A percentile compares a stretch with the other conserved stretches of the same genome.
Evolutionary conservation across 2,329 filamentous ascomycete species (phyloP).

Genomic region (Aspergillus fumigatus): DNA sequence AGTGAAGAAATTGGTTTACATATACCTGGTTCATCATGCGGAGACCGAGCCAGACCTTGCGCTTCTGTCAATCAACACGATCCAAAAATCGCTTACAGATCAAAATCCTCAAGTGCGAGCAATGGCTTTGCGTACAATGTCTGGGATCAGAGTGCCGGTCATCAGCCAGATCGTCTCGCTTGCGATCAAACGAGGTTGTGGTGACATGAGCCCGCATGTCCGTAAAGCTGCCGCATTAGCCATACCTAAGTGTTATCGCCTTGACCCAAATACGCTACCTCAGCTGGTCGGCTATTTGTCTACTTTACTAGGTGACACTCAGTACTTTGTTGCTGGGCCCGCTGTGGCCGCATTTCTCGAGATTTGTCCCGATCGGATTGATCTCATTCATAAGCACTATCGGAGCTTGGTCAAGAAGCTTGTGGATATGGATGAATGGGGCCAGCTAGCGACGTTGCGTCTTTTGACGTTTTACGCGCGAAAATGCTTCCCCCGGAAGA

Average conservation of each 20-base stretch:
- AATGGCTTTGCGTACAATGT: constrained; percentile 93
- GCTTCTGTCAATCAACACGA: constrained; percentile 94
- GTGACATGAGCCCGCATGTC: constrained; percentile 92
- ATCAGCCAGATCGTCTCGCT: constrained; percentile 97
- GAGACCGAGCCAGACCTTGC: constrained; percentile 94
- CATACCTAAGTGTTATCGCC: constrained; percentile 90
- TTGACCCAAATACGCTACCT: constrained; percentile 80
- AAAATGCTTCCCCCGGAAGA: constrained; percentile 76
- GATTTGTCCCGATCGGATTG: constrained; percentile 79
- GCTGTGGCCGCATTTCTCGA: constrained; percentile 87
- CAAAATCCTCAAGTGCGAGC: constrained; percentile 84
- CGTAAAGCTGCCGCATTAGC: constrained; percentile 88
- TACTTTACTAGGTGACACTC: constrained; percentile 77
- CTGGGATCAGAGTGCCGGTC: constrained; percentile 90
- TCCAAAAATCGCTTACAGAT: constrained; percentile 95
- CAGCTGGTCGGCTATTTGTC: constrained; percentile 79
- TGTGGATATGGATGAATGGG: constrained; percentile 99
- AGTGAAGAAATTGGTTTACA: constrained; percentile 97
- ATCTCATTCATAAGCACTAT: constrained; percentile 89
- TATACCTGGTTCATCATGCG: constrained; percentile 94
- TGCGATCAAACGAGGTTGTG: constrained; percentile 88
- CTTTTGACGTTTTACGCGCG: constrained; percentile 82
- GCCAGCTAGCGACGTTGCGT: constrained; percentile 76
- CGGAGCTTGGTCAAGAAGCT: constrained; percentile 78
- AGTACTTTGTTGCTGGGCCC: constrained; percentile 94